These are phyloP conservation scores for Salvia rosmarinus DNA, from an alignment of 257 asterid genomes.

Conservation along the genomic window DNA sequence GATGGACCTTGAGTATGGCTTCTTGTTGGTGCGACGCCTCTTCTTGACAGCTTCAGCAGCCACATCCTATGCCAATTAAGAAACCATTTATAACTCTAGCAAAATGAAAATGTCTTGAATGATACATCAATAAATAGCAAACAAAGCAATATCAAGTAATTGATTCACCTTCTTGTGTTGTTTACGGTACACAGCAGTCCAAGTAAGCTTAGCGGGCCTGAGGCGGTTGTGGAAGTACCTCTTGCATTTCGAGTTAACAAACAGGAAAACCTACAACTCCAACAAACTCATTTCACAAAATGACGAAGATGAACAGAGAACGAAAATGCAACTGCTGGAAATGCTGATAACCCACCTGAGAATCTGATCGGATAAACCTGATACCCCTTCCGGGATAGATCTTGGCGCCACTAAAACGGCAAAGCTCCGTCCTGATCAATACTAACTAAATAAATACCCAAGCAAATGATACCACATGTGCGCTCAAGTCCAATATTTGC, in stretches of 20 bases:
- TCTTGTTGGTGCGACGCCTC: conserved; percentile 83
- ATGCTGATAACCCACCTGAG: conserved; percentile 53
- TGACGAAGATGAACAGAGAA: neutral
- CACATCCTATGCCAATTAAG: conserved; percentile 47
- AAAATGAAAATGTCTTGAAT: neutral
- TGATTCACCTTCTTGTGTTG: conserved; percentile 81
- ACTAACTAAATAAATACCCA: neutral
- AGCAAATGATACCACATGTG: neutral
- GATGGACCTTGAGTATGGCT: conserved; percentile 87
- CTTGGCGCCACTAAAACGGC: conserved; percentile 82
- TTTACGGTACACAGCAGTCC: conserved; percentile 91
- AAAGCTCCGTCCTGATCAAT: conserved; percentile 69
- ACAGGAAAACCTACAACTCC: conserved; percentile 66
- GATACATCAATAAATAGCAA: neutral
- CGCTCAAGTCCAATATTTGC: neutral
- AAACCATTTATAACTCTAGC: neutral
- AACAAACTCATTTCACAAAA: neutral
- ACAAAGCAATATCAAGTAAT: too few relatives aligned
- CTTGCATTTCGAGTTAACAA: conserved; percentile 83
- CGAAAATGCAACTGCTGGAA: neutral
- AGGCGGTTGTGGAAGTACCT: conserved; percentile 82
- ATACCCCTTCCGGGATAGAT: conserved; percentile 86
- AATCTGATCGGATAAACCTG: conserved; percentile 68
- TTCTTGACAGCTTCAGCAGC: conserved; percentile 89
- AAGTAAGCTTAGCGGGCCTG: conserved; percentile 84